phyloP scores from a whole-genome alignment of 2,329 filamentous ascomycete genomes.

The Aspergillus alliaceus region DNA sequence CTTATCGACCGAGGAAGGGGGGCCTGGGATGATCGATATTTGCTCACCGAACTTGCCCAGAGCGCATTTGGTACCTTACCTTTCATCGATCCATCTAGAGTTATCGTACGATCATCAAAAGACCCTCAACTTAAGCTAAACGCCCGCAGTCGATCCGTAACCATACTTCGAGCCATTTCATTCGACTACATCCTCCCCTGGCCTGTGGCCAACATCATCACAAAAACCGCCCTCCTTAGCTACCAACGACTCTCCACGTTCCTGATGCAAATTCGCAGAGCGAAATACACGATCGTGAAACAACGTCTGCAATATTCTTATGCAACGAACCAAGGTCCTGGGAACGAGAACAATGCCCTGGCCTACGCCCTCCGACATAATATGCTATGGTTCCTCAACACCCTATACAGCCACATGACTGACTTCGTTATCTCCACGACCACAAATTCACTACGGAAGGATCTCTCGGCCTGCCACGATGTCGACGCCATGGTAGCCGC shows the following conservation, averaged over 20 bases:
- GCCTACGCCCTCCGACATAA: conserved; percentile 60
- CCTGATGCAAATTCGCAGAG: conserved; percentile 74
- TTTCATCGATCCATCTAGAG: conserved; percentile 59
- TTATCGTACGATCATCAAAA: conserved; percentile 59
- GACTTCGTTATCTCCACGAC: conserved; percentile 68
- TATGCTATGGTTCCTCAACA: conserved; percentile 75
- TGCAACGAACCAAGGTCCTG: conserved; percentile 41
- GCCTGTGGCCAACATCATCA: conserved; percentile 70
- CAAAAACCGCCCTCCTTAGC: conserved; percentile 59
- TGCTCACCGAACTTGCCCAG: conserved; percentile 74
- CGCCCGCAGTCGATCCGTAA: conserved; percentile 59
- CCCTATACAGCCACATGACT: conserved; percentile 72
- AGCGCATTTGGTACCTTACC: conserved; percentile 61
- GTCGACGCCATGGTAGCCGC: conserved; percentile 77
- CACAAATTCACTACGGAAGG: conserved; percentile 55
- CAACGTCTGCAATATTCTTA: conserved; percentile 37
- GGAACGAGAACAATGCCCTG: conserved; percentile 35
- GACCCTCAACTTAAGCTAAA: conserved; percentile 44
- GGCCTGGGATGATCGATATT: conserved; percentile 78
- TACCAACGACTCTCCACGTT: conserved; percentile 76
- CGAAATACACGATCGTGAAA: conserved; percentile 65
- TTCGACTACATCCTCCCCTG: conserved; percentile 68
- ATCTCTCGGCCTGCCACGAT: conserved; percentile 64
- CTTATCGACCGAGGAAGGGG: conserved; percentile 63
- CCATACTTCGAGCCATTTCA: conserved; percentile 61